A percentile compares a stretch with the other conserved stretches of the same genome.
These are phyloP conservation scores for Neurospora sp. DNA, from an alignment of 495 filamentous ascomycete genomes.

Conservation along the genomic window DNA sequence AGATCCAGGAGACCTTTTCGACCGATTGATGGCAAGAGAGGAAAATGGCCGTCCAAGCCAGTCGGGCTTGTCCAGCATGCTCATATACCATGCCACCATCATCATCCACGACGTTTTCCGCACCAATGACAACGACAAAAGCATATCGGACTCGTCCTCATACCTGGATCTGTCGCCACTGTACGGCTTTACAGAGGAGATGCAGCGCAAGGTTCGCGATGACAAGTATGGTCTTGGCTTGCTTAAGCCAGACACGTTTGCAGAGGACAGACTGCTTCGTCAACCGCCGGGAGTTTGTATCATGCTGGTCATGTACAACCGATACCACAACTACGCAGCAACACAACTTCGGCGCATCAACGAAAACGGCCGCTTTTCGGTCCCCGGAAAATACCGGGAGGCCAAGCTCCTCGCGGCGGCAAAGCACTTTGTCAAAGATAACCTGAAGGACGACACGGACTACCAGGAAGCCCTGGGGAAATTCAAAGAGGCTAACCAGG, in stretches of 20 bases:
- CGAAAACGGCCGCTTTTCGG: conserved; percentile 58
- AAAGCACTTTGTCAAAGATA: neutral
- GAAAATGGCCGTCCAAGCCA: conserved; percentile 51
- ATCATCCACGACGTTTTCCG: conserved; percentile 63
- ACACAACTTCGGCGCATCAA: conserved; percentile 54
- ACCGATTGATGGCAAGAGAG: conserved; percentile 52
- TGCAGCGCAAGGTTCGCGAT: conserved; percentile 59
- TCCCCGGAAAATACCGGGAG: conserved; percentile 38
- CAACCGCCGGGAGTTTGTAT: conserved; percentile 71
- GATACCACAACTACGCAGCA: conserved; percentile 74
- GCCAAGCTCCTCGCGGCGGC: conserved; percentile 38
- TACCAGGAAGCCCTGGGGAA: neutral
- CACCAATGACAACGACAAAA: conserved; percentile 26
- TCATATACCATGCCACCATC: conserved; percentile 75
- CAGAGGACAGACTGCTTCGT: conserved; percentile 56
- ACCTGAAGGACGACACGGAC: neutral
- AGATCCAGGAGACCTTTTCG: conserved; percentile 63
- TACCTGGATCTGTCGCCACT: conserved; percentile 71
- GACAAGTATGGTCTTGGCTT: conserved; percentile 53
- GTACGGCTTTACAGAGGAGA: conserved; percentile 63
- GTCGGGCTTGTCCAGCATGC: conserved; percentile 64
- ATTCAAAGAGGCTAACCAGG: neutral
- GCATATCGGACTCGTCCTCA: conserved; percentile 48
- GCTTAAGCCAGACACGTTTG: conserved; percentile 69
- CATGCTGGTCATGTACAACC: conserved; percentile 54